Evolutionary conservation across 2,329 filamentous ascomycete species (phyloP).

Genomic region (Diaporthe nobilis): DNA sequence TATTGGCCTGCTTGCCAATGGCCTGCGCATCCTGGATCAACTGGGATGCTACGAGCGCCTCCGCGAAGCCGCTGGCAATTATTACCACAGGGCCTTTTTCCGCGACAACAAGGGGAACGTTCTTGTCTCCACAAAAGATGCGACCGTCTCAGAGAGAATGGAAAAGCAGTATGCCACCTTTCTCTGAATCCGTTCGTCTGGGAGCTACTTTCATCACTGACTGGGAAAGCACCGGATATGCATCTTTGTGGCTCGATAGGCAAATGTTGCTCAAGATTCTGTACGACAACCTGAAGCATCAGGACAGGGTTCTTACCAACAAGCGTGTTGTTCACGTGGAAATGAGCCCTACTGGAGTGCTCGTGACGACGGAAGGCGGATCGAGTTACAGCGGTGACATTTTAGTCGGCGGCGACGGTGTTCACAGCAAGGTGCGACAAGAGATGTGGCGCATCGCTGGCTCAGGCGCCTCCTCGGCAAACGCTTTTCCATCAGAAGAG

Average conservation of each 20-base stretch:
- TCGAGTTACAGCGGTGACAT: background rate
- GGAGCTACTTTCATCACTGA: background rate
- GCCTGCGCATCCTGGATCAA: background rate
- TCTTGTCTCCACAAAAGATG: background rate
- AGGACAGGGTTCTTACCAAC: background rate
- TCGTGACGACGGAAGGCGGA: background rate
- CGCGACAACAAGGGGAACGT: background rate
- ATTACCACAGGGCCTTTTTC: background rate
- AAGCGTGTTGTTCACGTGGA: background rate
- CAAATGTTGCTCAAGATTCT: slow-evolving; percentile 1
- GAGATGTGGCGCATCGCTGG: background rate
- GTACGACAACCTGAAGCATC: background rate
- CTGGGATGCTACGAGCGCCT: background rate
- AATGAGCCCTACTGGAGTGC: background rate
- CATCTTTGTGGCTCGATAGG: background rate
- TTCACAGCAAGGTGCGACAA: background rate
- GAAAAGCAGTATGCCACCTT: background rate
- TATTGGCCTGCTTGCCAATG: background rate
- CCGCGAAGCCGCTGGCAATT: background rate
- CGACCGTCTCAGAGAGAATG: background rate
- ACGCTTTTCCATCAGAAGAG: background rate
- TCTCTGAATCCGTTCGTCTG: background rate
- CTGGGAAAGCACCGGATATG: background rate
- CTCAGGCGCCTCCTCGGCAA: background rate
- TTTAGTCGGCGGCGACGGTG: background rate